A percentile compares a stretch with the other conserved stretches of the same genome.
phyloP scores from a whole-genome alignment of 495 filamentous ascomycete species.

The Penicillium steckii region DNA sequence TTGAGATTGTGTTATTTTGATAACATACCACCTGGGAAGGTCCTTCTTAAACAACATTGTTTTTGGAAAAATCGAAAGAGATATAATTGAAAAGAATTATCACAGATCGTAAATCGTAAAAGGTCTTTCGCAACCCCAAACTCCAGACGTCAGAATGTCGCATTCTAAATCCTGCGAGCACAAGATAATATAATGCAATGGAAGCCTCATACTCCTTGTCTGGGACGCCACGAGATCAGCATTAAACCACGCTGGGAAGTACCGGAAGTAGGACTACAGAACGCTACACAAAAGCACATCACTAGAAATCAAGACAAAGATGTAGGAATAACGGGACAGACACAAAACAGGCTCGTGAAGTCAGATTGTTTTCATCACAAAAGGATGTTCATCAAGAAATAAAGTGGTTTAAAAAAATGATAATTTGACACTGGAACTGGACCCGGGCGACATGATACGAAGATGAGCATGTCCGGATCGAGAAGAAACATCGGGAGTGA shows the following conservation, averaged over 20 bases:
- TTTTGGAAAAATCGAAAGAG: background rate
- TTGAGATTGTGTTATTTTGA: background rate
- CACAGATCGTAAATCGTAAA: conserved; percentile 4
- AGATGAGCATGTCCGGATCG: conserved; percentile 28
- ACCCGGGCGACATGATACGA: conserved; percentile 18
- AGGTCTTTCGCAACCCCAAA: conserved; percentile 2
- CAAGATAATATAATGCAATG: conserved; percentile 2
- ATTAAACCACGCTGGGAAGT: conserved; percentile 2
- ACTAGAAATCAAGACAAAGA: background rate
- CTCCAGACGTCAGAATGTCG: conserved; percentile 5
- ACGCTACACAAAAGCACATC: conserved; percentile 6
- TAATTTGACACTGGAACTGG: conserved; percentile 16
- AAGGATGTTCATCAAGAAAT: conserved; percentile 18
- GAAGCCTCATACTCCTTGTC: conserved; percentile 5
- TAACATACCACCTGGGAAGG: background rate
- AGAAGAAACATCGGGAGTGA: conserved; percentile 36
- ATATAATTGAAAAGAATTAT: conserved; percentile 1
- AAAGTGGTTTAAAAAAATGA: conserved; percentile 13
- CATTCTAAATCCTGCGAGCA: conserved; percentile 9
- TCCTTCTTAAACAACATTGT: background rate
- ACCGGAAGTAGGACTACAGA: conserved; percentile 7
- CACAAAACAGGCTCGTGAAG: conserved; percentile 9
- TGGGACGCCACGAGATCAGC: conserved; percentile 9
- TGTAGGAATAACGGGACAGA: conserved; percentile 1
- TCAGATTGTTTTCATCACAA: conserved; percentile 26